phyloP scores from a whole-genome alignment of 2,329 filamentous ascomycete genomes.

The Blastomyces parvus region DNA sequence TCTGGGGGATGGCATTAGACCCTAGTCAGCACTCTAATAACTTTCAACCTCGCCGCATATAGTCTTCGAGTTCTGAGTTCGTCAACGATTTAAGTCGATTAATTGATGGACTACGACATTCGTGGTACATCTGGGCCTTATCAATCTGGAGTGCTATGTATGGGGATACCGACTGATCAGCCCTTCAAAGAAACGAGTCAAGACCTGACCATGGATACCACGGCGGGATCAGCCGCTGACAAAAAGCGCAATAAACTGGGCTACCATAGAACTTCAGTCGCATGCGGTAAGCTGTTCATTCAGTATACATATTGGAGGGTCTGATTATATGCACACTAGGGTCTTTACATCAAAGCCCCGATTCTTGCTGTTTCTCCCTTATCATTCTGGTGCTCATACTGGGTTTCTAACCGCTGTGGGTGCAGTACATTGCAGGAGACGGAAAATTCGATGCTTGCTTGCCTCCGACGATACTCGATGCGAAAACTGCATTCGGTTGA shows the following conservation, averaged over 20 bases:
- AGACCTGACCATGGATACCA: constrained; percentile 28
- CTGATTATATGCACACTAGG: constrained; percentile 8
- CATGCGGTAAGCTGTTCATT: constrained; percentile 65
- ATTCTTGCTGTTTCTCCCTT: neutral
- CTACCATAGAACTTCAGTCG: constrained; percentile 89
- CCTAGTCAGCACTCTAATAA: constrained; percentile 11
- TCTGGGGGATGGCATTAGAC: constrained; percentile 16
- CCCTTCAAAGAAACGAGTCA: constrained; percentile 26
- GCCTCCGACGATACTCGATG: constrained; percentile 67
- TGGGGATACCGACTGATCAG: constrained; percentile 28
- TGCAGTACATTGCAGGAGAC: constrained; percentile 76
- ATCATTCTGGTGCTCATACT: constrained; percentile 6
- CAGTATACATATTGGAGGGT: constrained; percentile 1
- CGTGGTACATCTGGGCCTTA: constrained; percentile 13
- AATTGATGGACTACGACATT: constrained; percentile 6
- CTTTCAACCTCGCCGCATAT: constrained; percentile 12
- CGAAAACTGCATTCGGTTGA: constrained; percentile 84
- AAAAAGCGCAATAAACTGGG: constrained; percentile 84
- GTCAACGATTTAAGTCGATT: neutral
- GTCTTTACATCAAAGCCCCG: neutral
- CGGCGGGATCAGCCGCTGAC: constrained; percentile 38
- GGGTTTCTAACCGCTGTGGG: constrained; percentile 5
- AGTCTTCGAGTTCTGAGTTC: neutral
- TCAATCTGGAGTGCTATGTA: constrained; percentile 33
- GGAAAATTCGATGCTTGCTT: constrained; percentile 86